Conservation (phyloP, 257 asterid genomes). For the Solanum pimpinellifolium region DNA sequence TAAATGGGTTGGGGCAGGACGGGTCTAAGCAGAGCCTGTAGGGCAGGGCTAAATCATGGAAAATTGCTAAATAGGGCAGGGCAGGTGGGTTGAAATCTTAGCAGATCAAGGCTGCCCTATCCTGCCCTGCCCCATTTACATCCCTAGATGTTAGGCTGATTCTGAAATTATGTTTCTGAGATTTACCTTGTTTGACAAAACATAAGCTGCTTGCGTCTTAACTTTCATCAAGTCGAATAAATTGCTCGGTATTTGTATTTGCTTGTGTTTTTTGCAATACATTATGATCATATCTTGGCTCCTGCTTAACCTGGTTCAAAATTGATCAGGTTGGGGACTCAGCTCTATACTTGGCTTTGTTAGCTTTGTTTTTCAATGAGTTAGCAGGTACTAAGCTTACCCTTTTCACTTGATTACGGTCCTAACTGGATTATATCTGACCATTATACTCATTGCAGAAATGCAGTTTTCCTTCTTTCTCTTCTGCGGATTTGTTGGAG, state of each 20-base stretch:
- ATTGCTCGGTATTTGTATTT: neutral
- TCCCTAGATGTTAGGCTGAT: neutral
- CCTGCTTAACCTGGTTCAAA: neutral
- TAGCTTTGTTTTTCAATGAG: conserved; percentile 75
- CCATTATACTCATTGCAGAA: conserved; percentile 34
- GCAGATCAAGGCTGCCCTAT: neutral
- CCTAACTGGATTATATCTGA: neutral
- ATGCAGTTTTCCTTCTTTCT: conserved; percentile 88
- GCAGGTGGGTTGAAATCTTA: neutral
- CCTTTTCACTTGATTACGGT: neutral
- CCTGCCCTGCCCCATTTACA: neutral
- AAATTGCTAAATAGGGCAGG: neutral
- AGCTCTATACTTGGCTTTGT: conserved; percentile 79
- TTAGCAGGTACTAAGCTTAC: conserved; percentile 45
- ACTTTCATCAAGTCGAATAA: neutral
- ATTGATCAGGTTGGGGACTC: conserved; percentile 81
- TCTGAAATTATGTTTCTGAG: neutral
- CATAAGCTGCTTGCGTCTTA: neutral
- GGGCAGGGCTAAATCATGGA: neutral
- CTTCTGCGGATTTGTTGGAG: conserved; percentile 84
- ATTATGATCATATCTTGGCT: neutral
- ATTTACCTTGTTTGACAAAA: neutral
- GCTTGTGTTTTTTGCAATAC: neutral
- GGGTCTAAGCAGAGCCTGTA: neutral
- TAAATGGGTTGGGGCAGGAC: neutral